A percentile compares a stretch with the other conserved stretches of the same genome.
These are phyloP conservation scores for Claviceps purpurea DNA, from an alignment of 2,329 filamentous ascomycete genomes.

Conservation along the genomic window DNA sequence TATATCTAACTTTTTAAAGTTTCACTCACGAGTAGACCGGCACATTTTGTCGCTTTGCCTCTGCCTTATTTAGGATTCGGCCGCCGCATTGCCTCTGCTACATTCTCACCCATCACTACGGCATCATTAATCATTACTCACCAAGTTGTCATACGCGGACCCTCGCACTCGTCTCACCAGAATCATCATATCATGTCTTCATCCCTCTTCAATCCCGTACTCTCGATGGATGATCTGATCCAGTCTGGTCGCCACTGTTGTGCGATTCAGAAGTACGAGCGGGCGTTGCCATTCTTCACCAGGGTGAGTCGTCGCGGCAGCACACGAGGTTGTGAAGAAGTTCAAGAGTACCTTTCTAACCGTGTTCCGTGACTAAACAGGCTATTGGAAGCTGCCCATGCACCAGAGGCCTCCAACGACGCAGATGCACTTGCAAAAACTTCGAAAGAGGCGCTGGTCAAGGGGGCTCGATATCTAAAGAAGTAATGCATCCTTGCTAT, in stretches of 20 bases:
- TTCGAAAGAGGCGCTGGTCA: conserved; percentile 20
- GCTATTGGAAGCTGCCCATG: conserved; percentile 24
- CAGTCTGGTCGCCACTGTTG: conserved; percentile 21
- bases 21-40: no score
- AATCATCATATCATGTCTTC: conserved; percentile 4
- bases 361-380: conserved; percentile 9
- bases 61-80: no score
- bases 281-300: conserved; percentile 24
- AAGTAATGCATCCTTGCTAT: conserved; percentile 22
- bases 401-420: conserved; percentile 19
- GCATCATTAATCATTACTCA: no score
- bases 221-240: conserved; percentile 10
- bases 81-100: no score
- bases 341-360: not conserved
- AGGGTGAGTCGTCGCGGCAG: conserved; percentile 12
- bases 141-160: no score
- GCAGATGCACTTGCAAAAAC: conserved; percentile 7
- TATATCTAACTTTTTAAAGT: no score
- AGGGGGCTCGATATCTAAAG: conserved; percentile 24
- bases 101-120: no score
- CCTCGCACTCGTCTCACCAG: no score
- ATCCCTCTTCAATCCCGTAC: conserved; percentile 1
- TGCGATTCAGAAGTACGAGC: conserved; percentile 19
- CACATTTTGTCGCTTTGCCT: no score
- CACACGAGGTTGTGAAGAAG: not conserved